These are phyloP conservation scores for Tulasnella sp. DNA, from an alignment of 768 basidiomycete species.

Conservation along the genomic window DNA sequence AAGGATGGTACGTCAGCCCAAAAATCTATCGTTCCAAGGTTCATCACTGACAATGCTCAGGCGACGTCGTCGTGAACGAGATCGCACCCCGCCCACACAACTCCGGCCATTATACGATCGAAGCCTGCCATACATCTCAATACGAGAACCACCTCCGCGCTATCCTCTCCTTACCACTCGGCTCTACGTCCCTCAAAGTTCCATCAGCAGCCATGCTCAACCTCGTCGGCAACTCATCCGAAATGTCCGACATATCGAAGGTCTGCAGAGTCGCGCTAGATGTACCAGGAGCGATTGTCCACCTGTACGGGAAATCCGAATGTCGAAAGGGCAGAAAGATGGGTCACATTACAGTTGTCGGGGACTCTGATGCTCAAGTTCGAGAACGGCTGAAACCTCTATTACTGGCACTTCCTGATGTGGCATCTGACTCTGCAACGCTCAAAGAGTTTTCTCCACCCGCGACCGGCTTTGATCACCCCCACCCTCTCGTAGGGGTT, in stretches of 20 bases:
- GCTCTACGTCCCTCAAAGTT: constrained; percentile 77
- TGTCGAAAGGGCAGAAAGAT: constrained; percentile 89
- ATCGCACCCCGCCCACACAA: constrained; percentile 98
- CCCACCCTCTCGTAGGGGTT: constrained; percentile 72
- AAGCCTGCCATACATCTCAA: constrained; percentile 92
- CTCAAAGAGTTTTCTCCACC: constrained; percentile 41
- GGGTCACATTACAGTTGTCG: constrained; percentile 92
- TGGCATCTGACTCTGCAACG: constrained; percentile 23
- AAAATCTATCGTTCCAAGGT: background rate
- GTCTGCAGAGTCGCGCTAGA: constrained; percentile 50
- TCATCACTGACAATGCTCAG: constrained; percentile 31
- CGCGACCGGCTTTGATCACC: constrained; percentile 37
- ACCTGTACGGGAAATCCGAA: constrained; percentile 91
- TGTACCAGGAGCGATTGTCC: constrained; percentile 65
- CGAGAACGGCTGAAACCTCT: constrained; percentile 59
- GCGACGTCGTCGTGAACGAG: constrained; percentile 78
- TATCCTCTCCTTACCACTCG: constrained; percentile 81
- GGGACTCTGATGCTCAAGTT: constrained; percentile 65
- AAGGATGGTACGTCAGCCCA: constrained; percentile 48
- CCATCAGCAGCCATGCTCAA: constrained; percentile 89
- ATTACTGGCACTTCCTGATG: constrained; percentile 48
- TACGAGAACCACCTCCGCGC: constrained; percentile 96
- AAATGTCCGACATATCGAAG: constrained; percentile 37
- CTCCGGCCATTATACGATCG: constrained; percentile 97
- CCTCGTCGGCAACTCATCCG: constrained; percentile 71